Evolutionary conservation across 108 stramenopile species (phyloP).

Genomic region (Epipyxis sp.): DNA sequence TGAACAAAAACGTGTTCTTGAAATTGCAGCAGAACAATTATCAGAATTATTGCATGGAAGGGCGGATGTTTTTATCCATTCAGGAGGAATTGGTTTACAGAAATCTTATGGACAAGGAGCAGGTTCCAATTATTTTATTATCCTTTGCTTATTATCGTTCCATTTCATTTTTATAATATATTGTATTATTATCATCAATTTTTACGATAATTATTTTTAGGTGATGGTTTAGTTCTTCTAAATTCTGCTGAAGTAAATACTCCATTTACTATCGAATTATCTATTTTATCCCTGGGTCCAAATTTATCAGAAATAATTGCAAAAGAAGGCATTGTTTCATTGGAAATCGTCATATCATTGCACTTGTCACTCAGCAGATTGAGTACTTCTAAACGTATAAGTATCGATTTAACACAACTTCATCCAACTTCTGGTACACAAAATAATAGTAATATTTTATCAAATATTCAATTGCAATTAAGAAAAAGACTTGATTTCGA

Average conservation of each 20-base stretch:
- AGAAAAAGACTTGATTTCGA: not conserved
- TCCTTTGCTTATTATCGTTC: no score
- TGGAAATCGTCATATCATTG: slow-evolving; percentile 13
- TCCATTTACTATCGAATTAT: not conserved
- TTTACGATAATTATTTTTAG: no score
- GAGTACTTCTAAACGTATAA: not conserved
- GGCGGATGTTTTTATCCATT: slow-evolving; percentile 23
- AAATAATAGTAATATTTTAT: not conserved
- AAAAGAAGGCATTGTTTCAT: not conserved
- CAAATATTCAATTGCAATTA: not conserved
- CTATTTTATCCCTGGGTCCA: not conserved
- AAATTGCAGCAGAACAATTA: slow-evolving; percentile 19
- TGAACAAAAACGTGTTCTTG: slow-evolving; percentile 19
- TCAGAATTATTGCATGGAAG: slow-evolving; percentile 20
- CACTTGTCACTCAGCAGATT: slow-evolving; percentile 5
- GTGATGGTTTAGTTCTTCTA: slow-evolving; percentile 4
- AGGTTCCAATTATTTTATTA: no score
- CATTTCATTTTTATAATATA: no score
- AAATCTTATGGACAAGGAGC: not conserved
- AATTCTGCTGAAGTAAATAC: not conserved
- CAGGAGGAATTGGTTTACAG: not conserved
- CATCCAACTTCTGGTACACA: not conserved
- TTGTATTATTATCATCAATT: no score
- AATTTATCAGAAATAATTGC: not conserved
- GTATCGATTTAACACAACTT: not conserved